Conservation (phyloP, 495 filamentous ascomycete species). For the Penicillium atrosanguineum region DNA sequence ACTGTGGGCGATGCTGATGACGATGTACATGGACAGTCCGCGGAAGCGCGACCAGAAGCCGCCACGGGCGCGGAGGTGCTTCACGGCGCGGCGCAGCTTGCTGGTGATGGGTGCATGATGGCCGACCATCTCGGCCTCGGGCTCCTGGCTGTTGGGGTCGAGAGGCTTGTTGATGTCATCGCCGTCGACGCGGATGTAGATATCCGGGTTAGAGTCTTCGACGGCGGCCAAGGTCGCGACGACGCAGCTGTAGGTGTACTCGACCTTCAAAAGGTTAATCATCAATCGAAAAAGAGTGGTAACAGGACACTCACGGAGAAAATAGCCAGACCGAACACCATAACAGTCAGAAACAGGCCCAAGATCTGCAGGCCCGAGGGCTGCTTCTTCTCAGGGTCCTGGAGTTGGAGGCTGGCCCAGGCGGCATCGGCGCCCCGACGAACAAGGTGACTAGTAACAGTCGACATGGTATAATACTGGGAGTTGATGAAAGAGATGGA, state of each 20-base stretch:
- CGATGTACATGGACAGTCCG: slow-evolving; percentile 44
- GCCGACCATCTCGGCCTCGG: slow-evolving; percentile 20
- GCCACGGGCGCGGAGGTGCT: slow-evolving; percentile 53
- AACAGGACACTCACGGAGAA: slow-evolving; percentile 18
- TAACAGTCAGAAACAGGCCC: slow-evolving; percentile 16
- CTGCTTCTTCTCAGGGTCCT: slow-evolving; percentile 15
- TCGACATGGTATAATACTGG: slow-evolving; percentile 14
- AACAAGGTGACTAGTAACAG: slow-evolving; percentile 19
- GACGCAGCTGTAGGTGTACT: slow-evolving; percentile 59
- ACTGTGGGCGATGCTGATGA: slow-evolving; percentile 28
- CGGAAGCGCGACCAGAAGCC: slow-evolving; percentile 59
- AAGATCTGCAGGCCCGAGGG: slow-evolving; percentile 20
- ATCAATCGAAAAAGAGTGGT: neutral
- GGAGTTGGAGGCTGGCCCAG: slow-evolving; percentile 4
- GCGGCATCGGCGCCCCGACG: slow-evolving; percentile 30
- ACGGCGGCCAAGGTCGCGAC: slow-evolving; percentile 59
- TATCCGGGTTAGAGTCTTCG: slow-evolving; percentile 58
- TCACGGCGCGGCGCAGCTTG: slow-evolving; percentile 53
- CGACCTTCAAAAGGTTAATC: slow-evolving; percentile 26
- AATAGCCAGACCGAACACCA: slow-evolving; percentile 15
- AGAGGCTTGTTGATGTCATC: slow-evolving; percentile 33
- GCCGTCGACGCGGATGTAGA: slow-evolving; percentile 48
- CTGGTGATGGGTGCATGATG: slow-evolving; percentile 55
- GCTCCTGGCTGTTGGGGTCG: slow-evolving; percentile 26
- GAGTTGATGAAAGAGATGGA: neutral